Evolutionary conservation across 768 basidiomycete species (phyloP), one percentile per base, ranked within the genome.

Genomic region (Chalciporus chontae): DNA sequence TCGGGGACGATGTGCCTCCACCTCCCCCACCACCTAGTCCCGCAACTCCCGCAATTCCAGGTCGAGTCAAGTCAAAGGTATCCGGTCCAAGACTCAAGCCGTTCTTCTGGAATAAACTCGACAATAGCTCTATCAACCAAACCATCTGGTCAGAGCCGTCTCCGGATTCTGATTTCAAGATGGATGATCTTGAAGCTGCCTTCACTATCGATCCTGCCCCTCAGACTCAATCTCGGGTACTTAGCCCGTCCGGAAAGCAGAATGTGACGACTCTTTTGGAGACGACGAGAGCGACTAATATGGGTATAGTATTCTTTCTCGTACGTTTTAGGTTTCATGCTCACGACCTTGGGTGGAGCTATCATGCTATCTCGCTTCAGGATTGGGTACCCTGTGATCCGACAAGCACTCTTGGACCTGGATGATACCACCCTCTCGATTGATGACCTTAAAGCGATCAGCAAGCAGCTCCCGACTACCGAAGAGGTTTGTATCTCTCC

Each of bases 81-180:
- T 56, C 61, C 21, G 73, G 72, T 11, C 81, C 84, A n/a, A 77
- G 78, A 41, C 64, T 90, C 45, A 86, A 87, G 66, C 89, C 94
- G 2, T 93, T 96, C 72, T 92, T 92, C 65, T 95, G 94, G 93
- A 86, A 83, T 55, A 94, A 95, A 58, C 53, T 94, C 5, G 69
- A 75, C n/a, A 64, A 62, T 11, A 56, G 72, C 7, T 61, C 69
- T 5, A 56, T 77, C 4, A 53, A 57, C 3, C 59, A 76, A 7
- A 87, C 87, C 1, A 75, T 97, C 9, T 97, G 91, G 90, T 75
- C 72, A 44, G 84, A 88, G 24, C 52, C 80, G 9, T 59, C 69
- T 4, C n/a, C 63, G 0, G 60, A 67, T 11, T 54, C 77, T 1
- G 52, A 72, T 4, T 72, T 92, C 40, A 76, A 83, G 47, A 63